Evolutionary conservation across 2,329 filamentous ascomycete genomes (phyloP).

Genomic region (Stromatinia cepivora): DNA sequence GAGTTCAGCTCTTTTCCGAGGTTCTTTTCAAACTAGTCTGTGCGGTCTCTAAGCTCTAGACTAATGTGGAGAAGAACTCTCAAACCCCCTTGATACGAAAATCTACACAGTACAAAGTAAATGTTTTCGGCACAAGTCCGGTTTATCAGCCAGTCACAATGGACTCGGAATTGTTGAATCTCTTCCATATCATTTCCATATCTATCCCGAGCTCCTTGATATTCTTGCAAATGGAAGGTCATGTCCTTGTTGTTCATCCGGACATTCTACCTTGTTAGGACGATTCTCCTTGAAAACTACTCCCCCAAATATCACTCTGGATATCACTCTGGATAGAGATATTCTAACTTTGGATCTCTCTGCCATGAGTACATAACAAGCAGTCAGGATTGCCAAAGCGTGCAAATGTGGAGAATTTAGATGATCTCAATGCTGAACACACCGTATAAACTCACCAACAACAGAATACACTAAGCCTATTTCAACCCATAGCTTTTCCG

Average conservation of each 20-base stretch:
- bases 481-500: too few relatives aligned
- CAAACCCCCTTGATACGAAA: constrained; percentile 11
- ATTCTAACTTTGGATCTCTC: background rate
- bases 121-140: constrained; percentile 6
- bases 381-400: background rate
- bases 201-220: background rate
- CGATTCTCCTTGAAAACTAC: background rate
- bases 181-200: constrained; percentile 5
- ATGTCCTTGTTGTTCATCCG: constrained; percentile 4
- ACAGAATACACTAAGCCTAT: too few relatives aligned
- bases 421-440: constrained; percentile 4
- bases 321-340: background rate
- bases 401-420: background rate
- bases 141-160: background rate
- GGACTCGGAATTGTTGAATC: background rate
- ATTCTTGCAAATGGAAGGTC: background rate
- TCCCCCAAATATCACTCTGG: background rate
- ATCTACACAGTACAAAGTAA: background rate
- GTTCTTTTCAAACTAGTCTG: background rate
- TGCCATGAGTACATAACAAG: background rate
- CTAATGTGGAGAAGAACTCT: constrained; percentile 4
- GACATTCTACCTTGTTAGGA: background rate
- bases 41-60: constrained; percentile 8
- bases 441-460: too few relatives aligned
- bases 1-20: constrained; percentile 2